Percentiles rank a stretch among this genome's conserved stretches.
Evolutionary conservation across 345 rosid species (phyloP).

Genomic region (Xanthoceras sorbifolium): DNA sequence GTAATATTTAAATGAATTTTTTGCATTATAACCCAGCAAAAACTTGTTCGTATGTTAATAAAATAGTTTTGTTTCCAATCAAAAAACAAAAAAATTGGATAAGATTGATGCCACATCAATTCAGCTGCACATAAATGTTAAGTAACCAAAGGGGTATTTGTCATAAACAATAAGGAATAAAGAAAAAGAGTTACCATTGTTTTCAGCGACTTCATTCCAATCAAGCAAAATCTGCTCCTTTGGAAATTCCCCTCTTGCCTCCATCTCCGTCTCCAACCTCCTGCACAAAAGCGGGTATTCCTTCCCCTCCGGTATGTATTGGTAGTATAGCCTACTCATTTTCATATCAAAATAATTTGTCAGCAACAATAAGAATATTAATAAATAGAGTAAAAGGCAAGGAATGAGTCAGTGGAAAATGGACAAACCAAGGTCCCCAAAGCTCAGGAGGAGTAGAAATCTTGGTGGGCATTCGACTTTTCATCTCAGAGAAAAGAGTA

Average conservation of each 20-base stretch:
- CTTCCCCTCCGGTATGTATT: slow-evolving; percentile 79
- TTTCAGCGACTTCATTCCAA: slow-evolving; percentile 87
- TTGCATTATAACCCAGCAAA: neutral
- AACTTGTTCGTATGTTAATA: no score
- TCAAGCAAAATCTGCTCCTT: slow-evolving; percentile 81
- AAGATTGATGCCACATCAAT: neutral
- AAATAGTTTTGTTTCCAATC: no score
- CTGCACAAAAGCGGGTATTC: slow-evolving; percentile 83
- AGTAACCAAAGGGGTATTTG: neutral
- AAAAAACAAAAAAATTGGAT: neutral
- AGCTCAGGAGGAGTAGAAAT: slow-evolving; percentile 75
- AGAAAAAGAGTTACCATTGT: slow-evolving; percentile 48
- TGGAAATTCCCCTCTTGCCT: slow-evolving; percentile 25
- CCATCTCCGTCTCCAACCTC: slow-evolving; percentile 50
- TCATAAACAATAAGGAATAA: neutral
- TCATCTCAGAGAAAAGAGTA: slow-evolving; percentile 65
- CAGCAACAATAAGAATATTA: neutral
- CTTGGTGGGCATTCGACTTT: slow-evolving; percentile 50
- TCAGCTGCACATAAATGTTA: neutral
- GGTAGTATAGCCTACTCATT: slow-evolving; percentile 61
- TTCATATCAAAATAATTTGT: neutral
- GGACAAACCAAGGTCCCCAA: slow-evolving; percentile 84
- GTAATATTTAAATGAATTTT: neutral
- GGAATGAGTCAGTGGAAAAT: slow-evolving; percentile 17
- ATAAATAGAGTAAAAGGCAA: neutral